Evolutionary conservation across 306 rosid genomes (phyloP), one percentile per base, ranked within the genome.

Genomic region (Acacia crassicarpa): DNA sequence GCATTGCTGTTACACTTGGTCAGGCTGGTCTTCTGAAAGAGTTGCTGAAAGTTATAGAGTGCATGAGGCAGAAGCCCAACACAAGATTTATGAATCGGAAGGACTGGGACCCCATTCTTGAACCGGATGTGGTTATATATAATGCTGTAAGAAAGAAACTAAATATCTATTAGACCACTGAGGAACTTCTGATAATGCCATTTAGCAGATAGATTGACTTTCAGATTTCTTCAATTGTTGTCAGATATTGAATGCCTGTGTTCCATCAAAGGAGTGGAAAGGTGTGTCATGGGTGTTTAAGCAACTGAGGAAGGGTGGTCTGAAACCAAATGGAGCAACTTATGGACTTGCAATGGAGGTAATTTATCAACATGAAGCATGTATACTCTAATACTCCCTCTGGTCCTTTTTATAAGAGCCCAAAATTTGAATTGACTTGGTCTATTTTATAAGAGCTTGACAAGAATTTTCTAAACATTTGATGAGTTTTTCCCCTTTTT

Each of bases 341-440:
- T 89, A 85, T 84, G 99, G 99, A 85, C 99, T 95, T 86, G 89
- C 94, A 46, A 95, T 95, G 99, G 99, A 95, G 95, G 99, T 95
- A 81, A 80, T 78, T 49, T 78, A 63, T 80, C 51, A 44, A 70
- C 56, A 70, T 43, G 22, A 40, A 83, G 46, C 40, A 41, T 71
- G 72, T 63, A 54, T 68, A 22, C 78, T 79, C 30, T 65, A 74
- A 67, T 73, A 71, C 6, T 38, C 41, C 8, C 1, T 35, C 1
- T 6, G 6, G 1, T 38, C 41, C 8, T 38, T 38, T 38, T 38
- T 38, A 38, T 38, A 38, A 38, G 8, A 38, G 8, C 8, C 41
- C 7, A 38, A 6, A 38, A 38, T 38, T 38, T 38, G 7, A 38
- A 38, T 38, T 38, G 8, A 7, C 8, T 38, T 38, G 0, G 41